Evolutionary conservation across 495 filamentous ascomycete species (phyloP).

Genomic region (Bacidia gigantensis): DNA sequence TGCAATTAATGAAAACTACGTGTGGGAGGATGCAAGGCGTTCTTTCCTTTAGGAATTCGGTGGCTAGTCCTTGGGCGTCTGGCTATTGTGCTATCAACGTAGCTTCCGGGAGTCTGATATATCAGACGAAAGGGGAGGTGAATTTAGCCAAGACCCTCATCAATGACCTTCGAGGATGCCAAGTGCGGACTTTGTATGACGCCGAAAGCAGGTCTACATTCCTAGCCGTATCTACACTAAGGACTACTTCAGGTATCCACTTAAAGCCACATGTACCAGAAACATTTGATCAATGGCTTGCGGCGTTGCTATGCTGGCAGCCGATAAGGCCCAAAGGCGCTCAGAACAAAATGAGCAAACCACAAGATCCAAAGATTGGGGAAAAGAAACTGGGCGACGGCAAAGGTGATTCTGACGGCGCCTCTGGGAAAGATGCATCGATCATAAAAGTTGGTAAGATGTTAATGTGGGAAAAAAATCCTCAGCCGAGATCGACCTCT

Average conservation of each 20-base stretch:
- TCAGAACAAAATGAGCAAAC: conserved; percentile 60
- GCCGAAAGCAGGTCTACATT: conserved; percentile 53
- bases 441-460: conserved; percentile 98
- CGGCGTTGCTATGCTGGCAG: conserved; percentile 88
- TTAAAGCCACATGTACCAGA: conserved; percentile 58
- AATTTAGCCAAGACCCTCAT: conserved; percentile 48
- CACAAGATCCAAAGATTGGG: conserved; percentile 37
- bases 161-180: conserved; percentile 75
- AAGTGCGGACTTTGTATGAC: conserved; percentile 53
- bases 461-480: conserved; percentile 65
- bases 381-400: conserved; percentile 39
- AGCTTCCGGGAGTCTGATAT: conserved; percentile 40
- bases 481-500: conserved; percentile 27
- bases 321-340: conserved; percentile 66
- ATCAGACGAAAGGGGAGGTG: conserved; percentile 43
- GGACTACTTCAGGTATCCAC: conserved; percentile 55
- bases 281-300: conserved; percentile 84
- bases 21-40: conserved; percentile 42
- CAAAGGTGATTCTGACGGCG: conserved; percentile 48
- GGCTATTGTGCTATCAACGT: conserved; percentile 46
- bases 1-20: conserved; percentile 45
- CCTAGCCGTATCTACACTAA: conserved; percentile 63
- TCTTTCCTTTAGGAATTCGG: conserved; percentile 42
- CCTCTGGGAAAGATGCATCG: conserved; percentile 55
- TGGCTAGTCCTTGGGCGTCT: conserved; percentile 39